Percentiles rank a stretch among this genome's conserved stretches.
phyloP scores from a whole-genome alignment of 75 land plant genomes.

The Cupressus sempervirens region DNA sequence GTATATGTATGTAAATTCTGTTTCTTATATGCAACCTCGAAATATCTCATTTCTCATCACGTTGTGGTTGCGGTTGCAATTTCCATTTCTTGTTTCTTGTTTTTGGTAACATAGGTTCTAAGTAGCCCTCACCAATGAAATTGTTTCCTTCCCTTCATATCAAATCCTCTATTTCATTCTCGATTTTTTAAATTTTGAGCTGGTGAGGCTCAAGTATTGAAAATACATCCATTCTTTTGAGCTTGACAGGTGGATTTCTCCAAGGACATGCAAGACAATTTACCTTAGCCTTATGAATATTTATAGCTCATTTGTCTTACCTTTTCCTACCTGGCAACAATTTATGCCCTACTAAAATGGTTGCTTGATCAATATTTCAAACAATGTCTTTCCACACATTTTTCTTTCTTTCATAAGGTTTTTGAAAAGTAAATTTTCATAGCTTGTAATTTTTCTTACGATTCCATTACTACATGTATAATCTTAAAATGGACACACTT shows the following conservation, averaged over 20 bases:
- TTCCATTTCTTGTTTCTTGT: too few relatives aligned
- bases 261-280: not conserved
- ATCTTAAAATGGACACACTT: too few relatives aligned
- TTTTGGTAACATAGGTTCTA: too few relatives aligned
- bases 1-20: too few relatives aligned
- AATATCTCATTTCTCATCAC: too few relatives aligned
- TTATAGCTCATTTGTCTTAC: not conserved
- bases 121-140: not conserved
- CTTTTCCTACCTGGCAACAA: not conserved
- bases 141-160: not conserved
- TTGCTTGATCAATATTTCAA: not conserved
- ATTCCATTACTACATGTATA: too few relatives aligned
- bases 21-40: too few relatives aligned
- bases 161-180: not conserved
- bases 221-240: not conserved
- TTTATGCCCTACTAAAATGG: not conserved
- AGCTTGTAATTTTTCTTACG: too few relatives aligned
- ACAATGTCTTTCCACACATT: not conserved
- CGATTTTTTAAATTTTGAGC: not conserved
- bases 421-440: too few relatives aligned
- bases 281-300: not conserved
- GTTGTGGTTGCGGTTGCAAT: too few relatives aligned
- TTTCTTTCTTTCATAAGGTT: too few relatives aligned
- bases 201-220: not conserved
- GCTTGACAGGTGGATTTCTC: not conserved